Conservation (phyloP, 2,329 filamentous ascomycete genomes). For the Penicillium occitanis region DNA sequence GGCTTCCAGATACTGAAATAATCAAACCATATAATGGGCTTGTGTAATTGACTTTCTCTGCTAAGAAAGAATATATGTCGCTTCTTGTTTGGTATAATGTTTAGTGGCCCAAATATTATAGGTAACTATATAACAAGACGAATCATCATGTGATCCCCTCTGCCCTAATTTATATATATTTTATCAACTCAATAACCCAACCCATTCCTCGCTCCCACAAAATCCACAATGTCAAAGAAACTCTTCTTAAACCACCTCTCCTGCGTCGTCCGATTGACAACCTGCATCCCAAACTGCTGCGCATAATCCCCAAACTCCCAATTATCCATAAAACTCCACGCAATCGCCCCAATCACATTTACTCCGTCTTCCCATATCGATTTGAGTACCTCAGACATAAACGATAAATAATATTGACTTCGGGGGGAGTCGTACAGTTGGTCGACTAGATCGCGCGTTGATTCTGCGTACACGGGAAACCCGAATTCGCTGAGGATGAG, state of each 20-base stretch:
- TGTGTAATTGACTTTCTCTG: neutral
- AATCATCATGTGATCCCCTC: too few species aligned
- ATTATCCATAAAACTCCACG: constrained; percentile 56
- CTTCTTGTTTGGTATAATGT: too few species aligned
- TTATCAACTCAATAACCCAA: neutral
- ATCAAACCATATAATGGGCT: neutral
- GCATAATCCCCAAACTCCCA: constrained; percentile 57
- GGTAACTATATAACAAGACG: too few species aligned
- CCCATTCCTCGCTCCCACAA: constrained; percentile 35
- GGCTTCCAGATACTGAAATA: neutral
- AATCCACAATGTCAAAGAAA: constrained; percentile 59
- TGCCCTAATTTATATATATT: too few species aligned
- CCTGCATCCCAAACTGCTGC: constrained; percentile 57
- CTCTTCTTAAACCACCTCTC: constrained; percentile 57
- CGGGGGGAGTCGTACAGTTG: constrained; percentile 57
- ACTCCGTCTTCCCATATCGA: constrained; percentile 59
- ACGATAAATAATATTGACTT: constrained; percentile 56
- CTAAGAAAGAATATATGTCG: neutral
- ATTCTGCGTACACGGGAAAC: constrained; percentile 55
- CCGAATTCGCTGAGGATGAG: constrained; percentile 57
- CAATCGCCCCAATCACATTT: constrained; percentile 54
- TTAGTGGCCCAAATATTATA: too few species aligned
- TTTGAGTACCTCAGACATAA: constrained; percentile 56
- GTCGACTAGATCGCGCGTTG: constrained; percentile 46
- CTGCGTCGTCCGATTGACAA: constrained; percentile 55